A percentile compares a stretch with the other conserved stretches of the same genome.
Evolutionary conservation across 2,329 filamentous ascomycete genomes (phyloP).

Genomic region (Calonectria pteridis): DNA sequence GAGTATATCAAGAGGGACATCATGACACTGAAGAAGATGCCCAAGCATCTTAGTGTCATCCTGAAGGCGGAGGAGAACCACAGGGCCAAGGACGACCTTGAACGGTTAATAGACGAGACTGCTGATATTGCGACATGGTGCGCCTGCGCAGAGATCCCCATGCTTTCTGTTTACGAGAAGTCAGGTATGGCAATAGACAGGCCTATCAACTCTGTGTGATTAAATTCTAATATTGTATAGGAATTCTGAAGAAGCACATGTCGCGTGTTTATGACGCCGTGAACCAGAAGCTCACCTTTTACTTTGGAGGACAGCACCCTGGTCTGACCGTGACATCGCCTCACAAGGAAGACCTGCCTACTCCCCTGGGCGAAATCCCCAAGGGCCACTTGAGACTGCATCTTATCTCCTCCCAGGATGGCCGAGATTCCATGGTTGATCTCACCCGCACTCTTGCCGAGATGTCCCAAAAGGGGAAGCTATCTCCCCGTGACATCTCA

Average conservation of each 20-base stretch:
- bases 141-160: conserved; percentile 87
- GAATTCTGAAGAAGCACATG: conserved; percentile 89
- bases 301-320: conserved; percentile 85
- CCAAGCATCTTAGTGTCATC: conserved; percentile 89
- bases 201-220: not conserved
- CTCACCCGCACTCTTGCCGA: conserved; percentile 93
- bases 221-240: conserved; percentile 57
- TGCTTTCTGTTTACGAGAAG: conserved; percentile 91
- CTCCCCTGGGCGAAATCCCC: conserved; percentile 45
- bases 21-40: conserved; percentile 77
- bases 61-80: conserved; percentile 79
- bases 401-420: conserved; percentile 88
- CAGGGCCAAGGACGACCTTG: conserved; percentile 79
- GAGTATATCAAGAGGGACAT: conserved; percentile 93
- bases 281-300: conserved; percentile 82
- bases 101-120: conserved; percentile 88
- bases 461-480: conserved; percentile 92
- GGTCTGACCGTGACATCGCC: conserved; percentile 70
- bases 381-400: conserved; percentile 70
- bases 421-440: conserved; percentile 93
- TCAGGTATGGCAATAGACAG: conserved; percentile 71
- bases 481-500: conserved; percentile 85
- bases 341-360: conserved; percentile 54
- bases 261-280: conserved; percentile 86
- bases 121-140: conserved; percentile 95